Conservation (phyloP, 208 protist genomes). For the Novymonas esmeraldas region DNA sequence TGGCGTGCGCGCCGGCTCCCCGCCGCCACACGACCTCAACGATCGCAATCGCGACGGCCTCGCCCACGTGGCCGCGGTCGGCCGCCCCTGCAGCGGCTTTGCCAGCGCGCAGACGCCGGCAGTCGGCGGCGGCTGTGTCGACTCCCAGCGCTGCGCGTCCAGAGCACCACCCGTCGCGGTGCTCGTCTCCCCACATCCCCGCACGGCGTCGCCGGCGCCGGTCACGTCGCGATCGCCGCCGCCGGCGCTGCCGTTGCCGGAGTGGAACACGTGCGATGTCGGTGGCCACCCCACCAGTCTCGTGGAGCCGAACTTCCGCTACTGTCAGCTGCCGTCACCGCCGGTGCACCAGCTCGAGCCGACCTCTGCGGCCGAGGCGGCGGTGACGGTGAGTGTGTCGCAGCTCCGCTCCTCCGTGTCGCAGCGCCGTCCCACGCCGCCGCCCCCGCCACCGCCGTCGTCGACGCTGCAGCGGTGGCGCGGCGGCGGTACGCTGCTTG, state of each 20-base stretch:
- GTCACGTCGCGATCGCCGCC: no score
- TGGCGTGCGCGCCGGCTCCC: not conserved
- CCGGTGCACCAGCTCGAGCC: not conserved
- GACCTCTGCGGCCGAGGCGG: not conserved
- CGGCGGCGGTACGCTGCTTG: not conserved
- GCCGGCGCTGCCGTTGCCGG: not conserved
- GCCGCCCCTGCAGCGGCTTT: not conserved
- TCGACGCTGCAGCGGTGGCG: not conserved
- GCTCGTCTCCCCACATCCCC: not conserved
- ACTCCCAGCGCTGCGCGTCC: not conserved
- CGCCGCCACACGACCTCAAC: not conserved
- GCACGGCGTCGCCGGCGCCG: not conserved
- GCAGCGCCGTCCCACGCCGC: not conserved
- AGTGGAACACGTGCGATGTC: not conserved
- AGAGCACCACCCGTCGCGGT: slow-evolving; percentile 7
- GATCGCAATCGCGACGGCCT: not conserved
- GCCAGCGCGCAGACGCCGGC: no score
- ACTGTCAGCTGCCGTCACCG: not conserved
- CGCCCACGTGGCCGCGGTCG: not conserved
- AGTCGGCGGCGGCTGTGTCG: not conserved
- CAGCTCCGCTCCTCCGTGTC: not conserved
- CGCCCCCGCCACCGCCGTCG: not conserved
- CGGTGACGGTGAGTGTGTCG: not conserved
- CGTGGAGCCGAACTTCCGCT: not conserved
- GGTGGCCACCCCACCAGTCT: no score